Evolutionary conservation across 306 rosid genomes (phyloP).

Genomic region (Carpinus fangiana): DNA sequence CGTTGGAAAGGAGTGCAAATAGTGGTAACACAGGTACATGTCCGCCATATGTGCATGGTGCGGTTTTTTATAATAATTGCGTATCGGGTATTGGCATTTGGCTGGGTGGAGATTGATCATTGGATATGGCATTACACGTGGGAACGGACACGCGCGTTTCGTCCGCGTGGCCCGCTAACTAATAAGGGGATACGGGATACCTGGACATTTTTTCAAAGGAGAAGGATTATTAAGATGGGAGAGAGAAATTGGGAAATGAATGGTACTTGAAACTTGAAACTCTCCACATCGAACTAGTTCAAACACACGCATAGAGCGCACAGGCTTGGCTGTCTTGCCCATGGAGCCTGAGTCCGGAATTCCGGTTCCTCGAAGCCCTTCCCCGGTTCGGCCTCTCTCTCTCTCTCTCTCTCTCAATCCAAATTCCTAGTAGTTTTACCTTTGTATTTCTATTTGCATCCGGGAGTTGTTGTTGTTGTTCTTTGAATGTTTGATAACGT

Average conservation of each 20-base stretch:
- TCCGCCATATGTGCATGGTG: too few relatives aligned
- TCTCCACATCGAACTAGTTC: not conserved
- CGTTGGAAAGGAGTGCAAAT: not conserved
- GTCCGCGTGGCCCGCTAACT: too few relatives aligned
- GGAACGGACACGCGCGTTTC: too few relatives aligned
- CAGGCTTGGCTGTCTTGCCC: slow-evolving; percentile 4
- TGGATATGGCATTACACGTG: too few relatives aligned
- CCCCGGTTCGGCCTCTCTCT: slow-evolving; percentile 39
- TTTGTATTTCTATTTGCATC: not conserved
- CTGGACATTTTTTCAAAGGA: too few relatives aligned
- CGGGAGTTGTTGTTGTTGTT: not conserved
- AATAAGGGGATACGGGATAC: too few relatives aligned
- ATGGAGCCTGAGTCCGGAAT: slow-evolving; percentile 64
- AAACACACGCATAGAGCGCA: not conserved
- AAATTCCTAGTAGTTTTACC: not conserved
- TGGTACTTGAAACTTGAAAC: not conserved
- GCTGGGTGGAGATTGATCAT: too few relatives aligned
- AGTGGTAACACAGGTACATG: too few relatives aligned
- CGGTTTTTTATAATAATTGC: too few relatives aligned
- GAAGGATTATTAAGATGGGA: not conserved
- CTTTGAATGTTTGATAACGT: slow-evolving; percentile 3
- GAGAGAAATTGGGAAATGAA: not conserved
- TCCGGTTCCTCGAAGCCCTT: slow-evolving; percentile 40
- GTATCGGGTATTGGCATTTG: too few relatives aligned
- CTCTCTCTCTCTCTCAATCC: not conserved